A percentile compares a stretch with the other conserved stretches of the same genome.
Evolutionary conservation across 805 yeast species (phyloP).

Genomic region (Maudiozyma bulderi): DNA sequence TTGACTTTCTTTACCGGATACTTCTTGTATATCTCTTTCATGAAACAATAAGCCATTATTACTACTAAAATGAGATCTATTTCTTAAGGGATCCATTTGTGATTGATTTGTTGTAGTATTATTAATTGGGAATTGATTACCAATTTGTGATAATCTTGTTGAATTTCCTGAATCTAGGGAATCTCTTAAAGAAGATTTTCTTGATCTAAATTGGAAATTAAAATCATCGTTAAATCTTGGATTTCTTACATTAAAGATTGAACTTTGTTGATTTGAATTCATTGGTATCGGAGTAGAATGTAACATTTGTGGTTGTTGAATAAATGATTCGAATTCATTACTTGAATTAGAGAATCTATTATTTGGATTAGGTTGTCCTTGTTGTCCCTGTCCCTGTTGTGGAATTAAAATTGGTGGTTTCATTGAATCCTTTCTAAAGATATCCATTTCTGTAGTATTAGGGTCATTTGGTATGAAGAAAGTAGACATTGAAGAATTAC

Average conservation of each 20-base stretch:
- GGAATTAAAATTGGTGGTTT: constrained; percentile 2
- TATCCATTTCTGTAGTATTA: constrained; percentile 1
- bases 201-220: constrained; percentile 24
- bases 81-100: not conserved
- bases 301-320: not conserved
- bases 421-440: constrained; percentile 1
- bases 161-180: not conserved
- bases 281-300: not conserved
- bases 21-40: not conserved
- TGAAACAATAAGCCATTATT: no score
- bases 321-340: not conserved
- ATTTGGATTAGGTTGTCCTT: constrained; percentile 2
- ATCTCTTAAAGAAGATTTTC: constrained; percentile 23
- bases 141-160: not conserved
- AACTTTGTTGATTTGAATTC: not conserved
- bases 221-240: constrained; percentile 23
- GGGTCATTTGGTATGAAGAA: constrained; percentile 1
- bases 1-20: not conserved
- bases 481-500: constrained; percentile 1
- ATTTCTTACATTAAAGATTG: constrained; percentile 12
- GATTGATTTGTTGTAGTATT: no score
- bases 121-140: not conserved
- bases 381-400: not conserved
- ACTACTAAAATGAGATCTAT: not conserved
- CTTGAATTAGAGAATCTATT: constrained; percentile 5